These are phyloP conservation scores for Ichthyophthirius multifiliis DNA, from an alignment of 169 alveolate species.

Conservation along the genomic window DNA sequence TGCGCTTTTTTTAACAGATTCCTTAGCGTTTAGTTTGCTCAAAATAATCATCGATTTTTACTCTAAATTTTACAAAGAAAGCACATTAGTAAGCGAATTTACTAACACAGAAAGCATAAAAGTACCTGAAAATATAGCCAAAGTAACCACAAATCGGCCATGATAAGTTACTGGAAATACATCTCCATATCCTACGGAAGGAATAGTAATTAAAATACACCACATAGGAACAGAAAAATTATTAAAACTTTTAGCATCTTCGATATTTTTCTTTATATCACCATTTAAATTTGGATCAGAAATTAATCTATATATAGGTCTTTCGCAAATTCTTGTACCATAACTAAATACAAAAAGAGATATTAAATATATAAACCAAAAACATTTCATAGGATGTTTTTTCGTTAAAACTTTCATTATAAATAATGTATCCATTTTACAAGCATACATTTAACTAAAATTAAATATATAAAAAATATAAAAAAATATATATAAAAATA, in stretches of 20 bases:
- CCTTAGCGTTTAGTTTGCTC: neutral
- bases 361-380: neutral
- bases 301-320: no score
- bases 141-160: neutral
- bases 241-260: no score
- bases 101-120: neutral
- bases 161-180: neutral
- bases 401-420: neutral
- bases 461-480: no score
- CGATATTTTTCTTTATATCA: no score
- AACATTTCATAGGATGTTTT: conserved; percentile 2
- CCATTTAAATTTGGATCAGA: no score
- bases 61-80: neutral
- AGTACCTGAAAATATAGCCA: neutral
- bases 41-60: neutral
- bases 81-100: neutral
- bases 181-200: conserved; percentile 13
- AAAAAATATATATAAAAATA: neutral
- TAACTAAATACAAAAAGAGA: neutral
- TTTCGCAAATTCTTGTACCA: conserved; percentile 9
- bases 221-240: neutral
- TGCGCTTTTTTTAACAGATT: neutral
- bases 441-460: neutral
- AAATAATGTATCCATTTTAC: neutral
- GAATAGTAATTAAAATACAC: conserved; percentile 4